phyloP scores from a whole-genome alignment of 1,284 basidiomycete species.

The Macrocystidia cucumis region DNA sequence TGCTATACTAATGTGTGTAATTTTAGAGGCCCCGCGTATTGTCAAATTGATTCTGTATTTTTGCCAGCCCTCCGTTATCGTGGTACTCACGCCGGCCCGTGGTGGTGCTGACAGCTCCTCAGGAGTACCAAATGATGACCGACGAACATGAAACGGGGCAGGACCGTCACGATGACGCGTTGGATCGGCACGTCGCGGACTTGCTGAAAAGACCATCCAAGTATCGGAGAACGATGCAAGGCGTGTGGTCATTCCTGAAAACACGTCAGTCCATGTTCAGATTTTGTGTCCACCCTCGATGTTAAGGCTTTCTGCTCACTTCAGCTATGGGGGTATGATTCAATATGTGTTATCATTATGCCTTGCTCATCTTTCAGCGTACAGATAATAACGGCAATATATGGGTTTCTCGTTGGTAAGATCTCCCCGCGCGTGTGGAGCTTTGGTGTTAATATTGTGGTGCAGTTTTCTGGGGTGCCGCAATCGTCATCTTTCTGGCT shows the following conservation, averaged over 20 bases:
- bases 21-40: constrained; percentile 1
- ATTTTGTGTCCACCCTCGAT: constrained; percentile 1
- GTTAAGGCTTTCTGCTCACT: constrained; percentile 1
- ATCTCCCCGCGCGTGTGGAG: background rate
- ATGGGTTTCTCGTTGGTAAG: constrained; percentile 71
- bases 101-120: constrained; percentile 43
- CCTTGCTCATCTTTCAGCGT: constrained; percentile 3
- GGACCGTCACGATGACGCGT: constrained; percentile 40
- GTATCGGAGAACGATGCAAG: constrained; percentile 53
- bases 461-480: constrained; percentile 69
- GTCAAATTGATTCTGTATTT: constrained; percentile 6
- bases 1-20: constrained; percentile 53
- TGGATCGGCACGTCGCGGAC: constrained; percentile 77
- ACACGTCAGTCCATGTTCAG: constrained; percentile 54
- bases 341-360: background rate
- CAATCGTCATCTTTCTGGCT: constrained; percentile 70
- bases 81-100: constrained; percentile 67
- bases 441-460: constrained; percentile 2
- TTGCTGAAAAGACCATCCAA: constrained; percentile 64
- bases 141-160: constrained; percentile 25
- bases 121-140: constrained; percentile 26
- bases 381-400: constrained; percentile 68
- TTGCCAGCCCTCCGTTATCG: constrained; percentile 50
- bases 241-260: constrained; percentile 80
- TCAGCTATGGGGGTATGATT: constrained; percentile 49